A percentile compares a stretch with the other conserved stretches of the same genome.
Evolutionary conservation across 2,329 filamentous ascomycete species (phyloP).

Genomic region (Cadophora sp.): DNA sequence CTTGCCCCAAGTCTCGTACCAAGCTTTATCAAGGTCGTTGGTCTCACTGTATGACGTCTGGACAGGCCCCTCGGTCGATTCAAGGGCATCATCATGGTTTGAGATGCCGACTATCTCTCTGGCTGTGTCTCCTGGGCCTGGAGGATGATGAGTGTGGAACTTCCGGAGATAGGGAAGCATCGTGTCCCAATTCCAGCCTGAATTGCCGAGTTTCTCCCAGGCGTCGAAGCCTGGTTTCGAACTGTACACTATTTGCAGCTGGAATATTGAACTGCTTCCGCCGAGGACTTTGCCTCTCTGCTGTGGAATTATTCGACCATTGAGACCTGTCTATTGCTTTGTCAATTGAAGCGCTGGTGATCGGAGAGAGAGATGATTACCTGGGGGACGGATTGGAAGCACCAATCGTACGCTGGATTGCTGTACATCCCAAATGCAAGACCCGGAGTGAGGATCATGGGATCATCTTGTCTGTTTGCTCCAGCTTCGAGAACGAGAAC

Average conservation of each 20-base stretch:
- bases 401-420: conserved; percentile 49
- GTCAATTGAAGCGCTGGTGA: conserved; percentile 28
- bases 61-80: conserved; percentile 25
- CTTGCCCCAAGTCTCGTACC: conserved; percentile 25
- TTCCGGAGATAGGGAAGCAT: conserved; percentile 26
- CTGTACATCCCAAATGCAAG: conserved; percentile 43
- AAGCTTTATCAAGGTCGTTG: conserved; percentile 23
- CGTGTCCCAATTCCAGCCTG: conserved; percentile 49
- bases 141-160: conserved; percentile 43
- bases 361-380: conserved; percentile 33
- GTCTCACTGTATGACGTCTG: conserved; percentile 25
- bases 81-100: conserved; percentile 17
- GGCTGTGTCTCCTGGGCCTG: background rate
- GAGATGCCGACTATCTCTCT: conserved; percentile 5
- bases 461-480: conserved; percentile 45
- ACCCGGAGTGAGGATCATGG: conserved; percentile 48
- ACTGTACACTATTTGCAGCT: conserved; percentile 21
- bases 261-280: conserved; percentile 47
- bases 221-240: conserved; percentile 37
- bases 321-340: conserved; percentile 31
- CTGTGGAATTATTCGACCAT: conserved; percentile 22
- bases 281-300: conserved; percentile 48
- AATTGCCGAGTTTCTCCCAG: conserved; percentile 50
- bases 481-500: conserved; percentile 57
- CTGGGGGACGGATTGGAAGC: conserved; percentile 47